Conservation (phyloP, 371 early-diverging fungal genomes). For the Mucor lusitanicus region DNA sequence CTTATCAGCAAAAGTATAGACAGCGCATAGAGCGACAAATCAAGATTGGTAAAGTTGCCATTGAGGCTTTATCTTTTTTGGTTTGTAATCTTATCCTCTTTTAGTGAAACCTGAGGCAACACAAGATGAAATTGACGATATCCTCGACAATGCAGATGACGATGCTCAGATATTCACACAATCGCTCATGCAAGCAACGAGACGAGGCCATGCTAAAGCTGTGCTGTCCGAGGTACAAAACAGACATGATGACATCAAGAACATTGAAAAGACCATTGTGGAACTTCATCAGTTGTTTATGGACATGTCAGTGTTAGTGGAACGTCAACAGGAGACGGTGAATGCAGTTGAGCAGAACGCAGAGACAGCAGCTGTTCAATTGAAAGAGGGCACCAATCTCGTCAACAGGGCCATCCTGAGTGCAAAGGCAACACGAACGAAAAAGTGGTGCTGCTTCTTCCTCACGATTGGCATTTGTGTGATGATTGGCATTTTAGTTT, state of each 20-base stretch:
- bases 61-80: background rate
- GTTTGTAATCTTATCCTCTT: background rate
- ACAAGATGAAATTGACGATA: conserved; percentile 72
- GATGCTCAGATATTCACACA: conserved; percentile 79
- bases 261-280: conserved; percentile 79
- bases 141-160: conserved; percentile 63
- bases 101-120: conserved; percentile 80
- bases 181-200: conserved; percentile 63
- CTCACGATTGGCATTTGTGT: conserved; percentile 44
- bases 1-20: conserved; percentile 76
- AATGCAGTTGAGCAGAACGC: conserved; percentile 70
- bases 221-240: conserved; percentile 79
- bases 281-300: conserved; percentile 85
- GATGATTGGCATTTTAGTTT: conserved; percentile 44
- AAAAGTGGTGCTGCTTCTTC: conserved; percentile 59
- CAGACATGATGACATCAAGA: conserved; percentile 79
- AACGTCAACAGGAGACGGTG: conserved; percentile 72
- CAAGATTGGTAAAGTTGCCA: conserved; percentile 61
- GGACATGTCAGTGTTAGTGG: conserved; percentile 83
- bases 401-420: conserved; percentile 63
- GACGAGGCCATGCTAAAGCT: conserved; percentile 72
- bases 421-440: conserved; percentile 69
- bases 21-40: conserved; percentile 79
- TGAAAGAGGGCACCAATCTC: conserved; percentile 65
- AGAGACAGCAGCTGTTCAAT: conserved; percentile 56